Evolutionary conservation across 2,329 filamentous ascomycete genomes (phyloP).

Genomic region (Apiospora kogelbergensis): DNA sequence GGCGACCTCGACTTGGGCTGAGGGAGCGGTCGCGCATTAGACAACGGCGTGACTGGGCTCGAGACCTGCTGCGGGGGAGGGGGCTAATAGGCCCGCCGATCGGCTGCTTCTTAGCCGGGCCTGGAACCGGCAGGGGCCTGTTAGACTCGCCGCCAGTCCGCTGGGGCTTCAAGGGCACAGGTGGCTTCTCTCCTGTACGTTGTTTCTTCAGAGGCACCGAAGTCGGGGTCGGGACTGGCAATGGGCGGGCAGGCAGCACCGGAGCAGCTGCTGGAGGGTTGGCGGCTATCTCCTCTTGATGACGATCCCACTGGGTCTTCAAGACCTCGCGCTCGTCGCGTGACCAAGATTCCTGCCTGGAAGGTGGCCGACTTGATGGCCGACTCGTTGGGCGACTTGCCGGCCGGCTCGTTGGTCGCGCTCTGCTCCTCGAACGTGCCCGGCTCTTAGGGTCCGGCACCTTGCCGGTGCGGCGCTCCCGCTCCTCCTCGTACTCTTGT

Average conservation of each 20-base stretch:
- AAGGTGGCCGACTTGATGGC: constrained; percentile 51
- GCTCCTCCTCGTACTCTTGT: constrained; percentile 59
- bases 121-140: constrained; percentile 53
- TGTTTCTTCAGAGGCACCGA: constrained; percentile 28
- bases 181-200: constrained; percentile 24
- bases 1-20: constrained; percentile 22
- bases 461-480: constrained; percentile 44
- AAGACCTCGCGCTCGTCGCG: constrained; percentile 64
- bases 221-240: constrained; percentile 37
- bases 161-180: constrained; percentile 5
- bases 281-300: constrained; percentile 34
- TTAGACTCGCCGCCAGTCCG: constrained; percentile 38
- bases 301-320: constrained; percentile 51
- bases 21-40: constrained; percentile 26
- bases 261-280: constrained; percentile 23
- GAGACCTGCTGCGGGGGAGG: constrained; percentile 15
- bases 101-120: constrained; percentile 38
- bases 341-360: constrained; percentile 64
- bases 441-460: constrained; percentile 32
- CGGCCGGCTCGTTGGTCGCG: constrained; percentile 46
- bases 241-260: constrained; percentile 36
- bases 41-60: constrained; percentile 6
- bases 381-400: constrained; percentile 17
- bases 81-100: constrained; percentile 19
- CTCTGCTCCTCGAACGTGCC: constrained; percentile 43